A percentile compares a stretch with the other conserved stretches of the same genome.
Evolutionary conservation across 805 yeast genomes (phyloP).

Genomic region (Lipomyces spencermartinsiae): DNA sequence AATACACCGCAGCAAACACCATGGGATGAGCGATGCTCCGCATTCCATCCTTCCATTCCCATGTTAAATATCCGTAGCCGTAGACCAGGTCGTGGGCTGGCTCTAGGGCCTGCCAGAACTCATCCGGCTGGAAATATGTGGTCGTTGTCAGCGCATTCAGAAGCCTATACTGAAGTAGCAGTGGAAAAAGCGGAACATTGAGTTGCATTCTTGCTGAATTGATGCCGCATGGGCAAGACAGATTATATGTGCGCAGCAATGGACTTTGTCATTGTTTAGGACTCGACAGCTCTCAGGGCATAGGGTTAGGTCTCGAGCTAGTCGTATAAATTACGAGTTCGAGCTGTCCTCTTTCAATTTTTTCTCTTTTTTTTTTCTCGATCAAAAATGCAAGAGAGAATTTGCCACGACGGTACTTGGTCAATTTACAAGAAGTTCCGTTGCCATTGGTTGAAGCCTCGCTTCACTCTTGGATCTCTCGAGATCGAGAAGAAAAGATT

Average conservation of each 20-base stretch:
- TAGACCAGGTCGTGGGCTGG: conserved; percentile 81
- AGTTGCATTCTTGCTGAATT: background rate
- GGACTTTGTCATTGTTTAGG: no score
- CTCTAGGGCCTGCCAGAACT: conserved; percentile 89
- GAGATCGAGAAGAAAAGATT: conserved; percentile 25
- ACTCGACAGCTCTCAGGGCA: background rate
- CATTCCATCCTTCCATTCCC: conserved; percentile 89
- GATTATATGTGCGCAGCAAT: no score
- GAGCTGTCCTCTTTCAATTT: background rate
- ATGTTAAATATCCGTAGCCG: conserved; percentile 83
- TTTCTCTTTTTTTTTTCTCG: conserved; percentile 25
- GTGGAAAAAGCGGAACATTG: background rate
- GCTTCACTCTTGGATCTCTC: conserved; percentile 19
- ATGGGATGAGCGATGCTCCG: conserved; percentile 84
- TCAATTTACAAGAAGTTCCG: conserved; percentile 27
- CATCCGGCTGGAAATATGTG: conserved; percentile 96
- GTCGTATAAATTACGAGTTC: background rate
- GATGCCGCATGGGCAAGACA: background rate
- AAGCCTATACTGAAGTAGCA: conserved; percentile 54
- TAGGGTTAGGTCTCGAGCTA: conserved; percentile 9
- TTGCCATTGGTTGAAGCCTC: conserved; percentile 31
- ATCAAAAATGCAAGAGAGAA: conserved; percentile 38
- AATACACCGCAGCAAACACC: conserved; percentile 60
- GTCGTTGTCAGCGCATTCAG: conserved; percentile 65
- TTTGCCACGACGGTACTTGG: conserved; percentile 38